Evolutionary conservation across 208 protist genomes (phyloP).

Genomic region (Trypanosoma grayi): DNA sequence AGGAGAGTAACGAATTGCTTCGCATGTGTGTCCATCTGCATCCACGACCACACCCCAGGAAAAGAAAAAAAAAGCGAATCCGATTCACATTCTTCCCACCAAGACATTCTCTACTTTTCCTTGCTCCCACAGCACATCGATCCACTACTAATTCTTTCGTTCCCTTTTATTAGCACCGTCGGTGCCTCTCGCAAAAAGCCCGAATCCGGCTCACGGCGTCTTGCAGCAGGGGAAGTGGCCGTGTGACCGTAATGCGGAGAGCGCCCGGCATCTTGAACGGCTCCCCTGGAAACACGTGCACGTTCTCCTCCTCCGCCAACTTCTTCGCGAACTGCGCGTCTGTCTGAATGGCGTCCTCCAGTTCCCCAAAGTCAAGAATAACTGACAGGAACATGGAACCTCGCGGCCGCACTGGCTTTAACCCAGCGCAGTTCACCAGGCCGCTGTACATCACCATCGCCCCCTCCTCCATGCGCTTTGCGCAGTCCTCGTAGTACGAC

Average conservation of each 20-base stretch:
- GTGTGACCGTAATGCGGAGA: conserved; percentile 82
- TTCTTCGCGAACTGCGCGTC: conserved; percentile 82
- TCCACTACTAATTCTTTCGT: too few species aligned
- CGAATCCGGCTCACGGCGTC: conserved; percentile 83
- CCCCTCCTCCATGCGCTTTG: conserved; percentile 41
- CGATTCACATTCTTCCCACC: too few species aligned
- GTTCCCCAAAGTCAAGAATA: conserved; percentile 66
- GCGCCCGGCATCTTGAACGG: conserved; percentile 79
- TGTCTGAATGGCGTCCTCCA: conserved; percentile 46
- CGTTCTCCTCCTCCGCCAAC: conserved; percentile 82
- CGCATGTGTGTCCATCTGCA: too few species aligned
- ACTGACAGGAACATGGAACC: conserved; percentile 93
- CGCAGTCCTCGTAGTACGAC: conserved; percentile 39
- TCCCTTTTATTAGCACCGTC: too few species aligned
- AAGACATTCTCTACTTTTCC: too few species aligned
- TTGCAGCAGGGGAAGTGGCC: conserved; percentile 54
- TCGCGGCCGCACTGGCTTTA: conserved; percentile 61
- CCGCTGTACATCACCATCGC: conserved; percentile 36
- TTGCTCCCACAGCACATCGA: too few species aligned
- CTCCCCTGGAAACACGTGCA: conserved; percentile 86
- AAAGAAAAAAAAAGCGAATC: too few species aligned
- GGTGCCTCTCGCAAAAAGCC: conserved; percentile 63
- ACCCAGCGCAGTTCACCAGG: conserved; percentile 27
- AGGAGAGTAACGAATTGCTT: too few species aligned
- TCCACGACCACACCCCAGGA: too few species aligned